Conservation (phyloP, 2,329 filamentous ascomycete species). For the Talaromyces sp. region DNA sequence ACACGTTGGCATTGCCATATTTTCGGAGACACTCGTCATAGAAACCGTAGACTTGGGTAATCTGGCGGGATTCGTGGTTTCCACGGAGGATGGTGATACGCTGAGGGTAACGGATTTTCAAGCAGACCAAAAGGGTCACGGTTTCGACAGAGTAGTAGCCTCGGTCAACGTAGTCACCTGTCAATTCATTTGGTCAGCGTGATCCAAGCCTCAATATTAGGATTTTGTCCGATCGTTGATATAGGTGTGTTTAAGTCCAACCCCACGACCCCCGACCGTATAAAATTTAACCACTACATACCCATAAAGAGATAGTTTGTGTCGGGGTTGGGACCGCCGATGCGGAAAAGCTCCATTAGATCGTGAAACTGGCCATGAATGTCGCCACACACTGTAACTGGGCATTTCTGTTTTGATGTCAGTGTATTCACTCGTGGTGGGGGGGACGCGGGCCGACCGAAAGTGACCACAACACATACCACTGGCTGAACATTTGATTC, state of each 20-base stretch:
- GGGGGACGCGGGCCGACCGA: slow-evolving; percentile 18
- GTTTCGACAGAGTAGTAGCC: slow-evolving; percentile 99
- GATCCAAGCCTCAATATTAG: slow-evolving; percentile 3
- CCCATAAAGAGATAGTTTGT: slow-evolving; percentile 99
- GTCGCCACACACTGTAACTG: slow-evolving; percentile 97
- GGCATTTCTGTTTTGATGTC: slow-evolving; percentile 74
- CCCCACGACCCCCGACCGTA: slow-evolving; percentile 9
- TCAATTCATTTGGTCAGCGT: neutral
- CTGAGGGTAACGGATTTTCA: slow-evolving; percentile 97
- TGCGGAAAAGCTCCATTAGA: slow-evolving; percentile 99
- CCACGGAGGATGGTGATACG: slow-evolving; percentile 98
- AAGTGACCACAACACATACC: slow-evolving; percentile 58
- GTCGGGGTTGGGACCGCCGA: slow-evolving; percentile 95
- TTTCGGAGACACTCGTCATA: slow-evolving; percentile 99
- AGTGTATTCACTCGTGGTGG: slow-evolving; percentile 14
- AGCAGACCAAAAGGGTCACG: slow-evolving; percentile 89
- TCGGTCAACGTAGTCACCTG: slow-evolving; percentile 97
- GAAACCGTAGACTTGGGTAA: slow-evolving; percentile 98
- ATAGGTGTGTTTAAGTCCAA: neutral
- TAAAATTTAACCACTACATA: slow-evolving; percentile 49
- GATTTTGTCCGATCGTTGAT: neutral
- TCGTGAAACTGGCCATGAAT: slow-evolving; percentile 99
- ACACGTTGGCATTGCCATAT: slow-evolving; percentile 98
- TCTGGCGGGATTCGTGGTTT: slow-evolving; percentile 98
- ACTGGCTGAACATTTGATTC: slow-evolving; percentile 99